A percentile compares a stretch with the other conserved stretches of the same genome.
Evolutionary conservation across 1,139 yeast genomes (phyloP).

Genomic region (Blastobotrys capitulatus): DNA sequence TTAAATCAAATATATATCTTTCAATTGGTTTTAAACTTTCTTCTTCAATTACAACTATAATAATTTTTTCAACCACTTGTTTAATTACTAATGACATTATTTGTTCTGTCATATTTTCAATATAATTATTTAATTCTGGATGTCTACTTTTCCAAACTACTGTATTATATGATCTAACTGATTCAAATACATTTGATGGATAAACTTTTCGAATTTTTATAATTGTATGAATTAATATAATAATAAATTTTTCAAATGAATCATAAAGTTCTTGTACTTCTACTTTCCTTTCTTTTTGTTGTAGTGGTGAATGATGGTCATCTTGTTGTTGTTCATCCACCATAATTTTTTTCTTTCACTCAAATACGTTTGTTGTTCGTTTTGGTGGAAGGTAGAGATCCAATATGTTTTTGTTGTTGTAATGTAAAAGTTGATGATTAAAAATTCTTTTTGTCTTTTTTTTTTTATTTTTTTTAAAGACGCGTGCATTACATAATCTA

Average conservation of each 20-base stretch:
- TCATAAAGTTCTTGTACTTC: slow-evolving; percentile 20
- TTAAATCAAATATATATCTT: slow-evolving; percentile 31
- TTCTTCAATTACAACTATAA: slow-evolving; percentile 26
- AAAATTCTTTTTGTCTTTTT: too few species aligned
- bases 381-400: too few species aligned
- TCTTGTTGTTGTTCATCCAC: too few species aligned
- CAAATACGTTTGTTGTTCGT: too few species aligned
- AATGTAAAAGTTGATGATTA: too few species aligned
- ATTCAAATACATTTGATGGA: slow-evolving; percentile 31
- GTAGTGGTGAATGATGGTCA: too few species aligned
- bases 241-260: slow-evolving; percentile 32
- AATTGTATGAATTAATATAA: slow-evolving; percentile 33
- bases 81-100: slow-evolving; percentile 24
- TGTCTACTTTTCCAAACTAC: slow-evolving; percentile 35
- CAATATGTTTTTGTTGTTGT: too few species aligned
- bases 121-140: slow-evolving; percentile 35
- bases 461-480: too few species aligned
- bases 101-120: slow-evolving; percentile 30
- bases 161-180: slow-evolving; percentile 29
- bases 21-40: slow-evolving; percentile 26
- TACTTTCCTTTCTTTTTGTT: too few species aligned
- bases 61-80: slow-evolving; percentile 23
- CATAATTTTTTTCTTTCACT: too few species aligned
- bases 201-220: slow-evolving; percentile 33
- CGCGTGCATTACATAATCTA: too few species aligned